Percentiles rank a stretch among this genome's conserved stretches.
Conservation (phyloP, 139 green algal species). For the Chlamydomonas sphaeroides region DNA sequence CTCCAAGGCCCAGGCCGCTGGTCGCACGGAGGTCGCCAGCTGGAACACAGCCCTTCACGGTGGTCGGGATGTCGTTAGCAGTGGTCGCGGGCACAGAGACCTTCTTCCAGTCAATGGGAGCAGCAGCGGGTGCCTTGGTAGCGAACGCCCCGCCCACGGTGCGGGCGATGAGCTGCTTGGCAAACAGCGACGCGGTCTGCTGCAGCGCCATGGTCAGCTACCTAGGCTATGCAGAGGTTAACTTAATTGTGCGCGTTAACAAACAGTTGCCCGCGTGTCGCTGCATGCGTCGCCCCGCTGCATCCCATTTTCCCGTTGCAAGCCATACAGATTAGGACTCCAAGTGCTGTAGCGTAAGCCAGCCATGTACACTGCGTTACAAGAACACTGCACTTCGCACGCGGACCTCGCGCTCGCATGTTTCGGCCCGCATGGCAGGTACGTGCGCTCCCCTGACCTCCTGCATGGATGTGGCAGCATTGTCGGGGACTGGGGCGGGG, state of each 20-base stretch:
- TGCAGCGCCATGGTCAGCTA: conserved; percentile 16
- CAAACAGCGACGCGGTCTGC: neutral
- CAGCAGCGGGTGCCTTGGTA: neutral
- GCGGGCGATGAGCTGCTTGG: neutral
- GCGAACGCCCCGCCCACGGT: neutral
- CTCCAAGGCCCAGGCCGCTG: conserved; percentile 78
- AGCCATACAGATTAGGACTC: too few relatives aligned
- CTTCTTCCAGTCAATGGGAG: conserved; percentile 38
- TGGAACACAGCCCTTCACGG: conserved; percentile 17
- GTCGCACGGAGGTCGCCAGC: conserved; percentile 55
- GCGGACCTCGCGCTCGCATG: conserved; percentile 23
- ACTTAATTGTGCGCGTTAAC: too few relatives aligned
- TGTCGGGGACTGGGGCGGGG: too few relatives aligned
- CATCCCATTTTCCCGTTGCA: too few relatives aligned
- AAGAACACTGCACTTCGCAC: neutral
- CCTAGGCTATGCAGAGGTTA: neutral
- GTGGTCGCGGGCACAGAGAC: conserved; percentile 40
- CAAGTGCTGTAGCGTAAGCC: too few relatives aligned
- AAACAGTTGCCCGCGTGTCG: too few relatives aligned
- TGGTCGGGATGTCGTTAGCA: conserved; percentile 31
- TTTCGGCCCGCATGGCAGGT: conserved; percentile 28
- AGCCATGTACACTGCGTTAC: neutral
- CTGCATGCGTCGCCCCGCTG: too few relatives aligned
- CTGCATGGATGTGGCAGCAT: too few relatives aligned
- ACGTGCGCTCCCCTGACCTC: neutral